Evolutionary conservation across 306 rosid species (phyloP), one percentile per base, ranked within the genome.

Genomic region (Dryas drummondii): DNA sequence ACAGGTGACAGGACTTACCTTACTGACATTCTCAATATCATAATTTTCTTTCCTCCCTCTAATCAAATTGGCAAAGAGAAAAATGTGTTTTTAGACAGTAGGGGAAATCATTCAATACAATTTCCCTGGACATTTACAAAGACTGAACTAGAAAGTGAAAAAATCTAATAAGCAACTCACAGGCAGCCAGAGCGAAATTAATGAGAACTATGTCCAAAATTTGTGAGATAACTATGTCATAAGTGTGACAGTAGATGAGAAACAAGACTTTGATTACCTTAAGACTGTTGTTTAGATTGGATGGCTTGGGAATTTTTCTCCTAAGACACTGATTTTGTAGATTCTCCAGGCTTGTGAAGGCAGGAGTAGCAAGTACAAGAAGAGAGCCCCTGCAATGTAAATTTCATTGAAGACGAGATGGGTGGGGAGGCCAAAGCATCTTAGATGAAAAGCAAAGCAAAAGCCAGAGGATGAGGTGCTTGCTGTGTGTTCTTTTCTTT

Each of bases 401-500:
- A 75, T 81, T 76, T 62, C 61, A 60, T 56, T 60, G 72, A 55
- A 78, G 74, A 71, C 74, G 66, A 81, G 86, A 83, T 58, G 77
- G 76, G 75, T 63, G 79, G 80, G 67, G 76, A 87, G 58, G 77
- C 49, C 69, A 74, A 80, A 81, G 80, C 70, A 76, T 76, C 79
- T 53, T 72, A 78, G 79, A 66, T 65, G 82, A 78, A 82, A 88
- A 88, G 80, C 73, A 72, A 76, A 76, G 75, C 40, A 82, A 75
- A 85, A 71, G 63, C 56, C 71, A 60, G 73, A 69, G 83, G 84
- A 81, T 16, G 70, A 54, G 72, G 37, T 32, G 37, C 37, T 32
- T 32, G 37, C 81, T 82, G 74, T 76, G 77, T 58, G 51, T 7
- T 68, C 54, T 70, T 73, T 69, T 15, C 68, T 81, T 53, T 68